Base-by-base conservation (phyloP, 768 basidiomycete genomes). In the Agrocybe pediades region DNA sequence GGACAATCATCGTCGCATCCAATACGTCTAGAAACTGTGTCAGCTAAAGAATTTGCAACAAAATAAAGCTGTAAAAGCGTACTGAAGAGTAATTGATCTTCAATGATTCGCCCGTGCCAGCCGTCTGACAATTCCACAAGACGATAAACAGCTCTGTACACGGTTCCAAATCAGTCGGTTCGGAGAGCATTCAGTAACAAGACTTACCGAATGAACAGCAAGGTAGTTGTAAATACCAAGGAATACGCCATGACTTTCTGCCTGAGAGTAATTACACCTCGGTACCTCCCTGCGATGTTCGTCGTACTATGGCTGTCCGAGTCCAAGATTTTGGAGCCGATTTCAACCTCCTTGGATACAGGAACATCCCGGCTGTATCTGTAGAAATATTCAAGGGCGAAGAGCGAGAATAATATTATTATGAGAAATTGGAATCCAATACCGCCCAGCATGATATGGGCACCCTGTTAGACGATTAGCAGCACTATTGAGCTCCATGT, bases 401-500 rank as follows among this genome's bases (percentile, higher is more conserved):
- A 73, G 17, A 67, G 24, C 1, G 74, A 65, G 53, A 75, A 85
- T 7, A 78, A 40, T 1, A 69, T 56, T 45, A 84, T 76, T 33
- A 73, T 71, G 8, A 68, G 81, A 17, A 85, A 66, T 60, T 88
- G 86, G 60, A 87, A 78, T 16, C 72, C 71, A 55, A 89, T 87
- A 44, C 86, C 87, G 1, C 69, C 82, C 9, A 86, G 73, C 84
- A 87, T 86, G 61, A 85, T 73, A 44, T 79, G 53, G 2, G 65
- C 69, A 8, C 71, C 72, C 67, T 70, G 30, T 4, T 25, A 21
- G 48, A 27, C 41, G 8, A 13, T 49, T 19, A 33, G 6, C 20
- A 17, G 44, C 23, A 45, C 16, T 17, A 25, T 11, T 44, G 11
- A 21, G 26, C 15, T 51, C 24, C 16, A 7, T n/a, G 11, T 20